Evolutionary conservation across 306 rosid species (phyloP).

Genomic region (Vigna radiata): DNA sequence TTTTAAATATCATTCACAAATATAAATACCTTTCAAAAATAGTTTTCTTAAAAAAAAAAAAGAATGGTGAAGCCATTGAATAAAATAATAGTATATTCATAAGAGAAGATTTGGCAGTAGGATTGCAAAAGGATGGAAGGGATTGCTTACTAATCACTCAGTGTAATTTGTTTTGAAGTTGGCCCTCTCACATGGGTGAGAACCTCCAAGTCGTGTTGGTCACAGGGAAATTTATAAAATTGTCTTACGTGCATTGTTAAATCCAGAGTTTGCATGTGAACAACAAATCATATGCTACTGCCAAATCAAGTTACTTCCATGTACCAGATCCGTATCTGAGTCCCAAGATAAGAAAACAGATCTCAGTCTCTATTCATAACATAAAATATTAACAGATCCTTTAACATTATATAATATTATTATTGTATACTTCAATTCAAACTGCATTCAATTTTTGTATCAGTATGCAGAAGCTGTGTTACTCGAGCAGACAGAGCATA

Average conservation of each 20-base stretch:
- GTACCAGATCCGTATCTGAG: slow-evolving; percentile 51
- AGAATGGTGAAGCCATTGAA: neutral
- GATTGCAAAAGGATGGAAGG: slow-evolving; percentile 8
- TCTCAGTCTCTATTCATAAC: slow-evolving; percentile 31
- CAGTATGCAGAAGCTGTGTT: neutral
- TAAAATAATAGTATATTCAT: neutral
- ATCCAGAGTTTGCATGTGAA: slow-evolving; percentile 52
- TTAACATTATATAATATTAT: neutral
- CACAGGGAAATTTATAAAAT: slow-evolving; percentile 35
- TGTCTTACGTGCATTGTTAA: slow-evolving; percentile 42
- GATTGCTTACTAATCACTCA: slow-evolving; percentile 24
- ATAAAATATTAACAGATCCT: neutral
- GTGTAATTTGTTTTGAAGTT: slow-evolving; percentile 5
- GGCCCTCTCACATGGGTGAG: slow-evolving; percentile 55
- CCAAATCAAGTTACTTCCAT: slow-evolving; percentile 49
- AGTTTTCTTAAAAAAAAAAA: too few species aligned
- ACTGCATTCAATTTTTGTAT: neutral
- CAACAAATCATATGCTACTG: slow-evolving; percentile 44
- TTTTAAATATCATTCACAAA: too few species aligned
- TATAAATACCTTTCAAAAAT: too few species aligned
- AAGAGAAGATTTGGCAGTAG: too few species aligned
- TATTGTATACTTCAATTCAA: neutral
- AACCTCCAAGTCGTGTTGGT: slow-evolving; percentile 37
- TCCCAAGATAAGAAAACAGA: slow-evolving; percentile 51
- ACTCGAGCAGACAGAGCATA: neutral